Evolutionary conservation across 257 asterid genomes (phyloP).

Genomic region (Leonotis leonurus): DNA sequence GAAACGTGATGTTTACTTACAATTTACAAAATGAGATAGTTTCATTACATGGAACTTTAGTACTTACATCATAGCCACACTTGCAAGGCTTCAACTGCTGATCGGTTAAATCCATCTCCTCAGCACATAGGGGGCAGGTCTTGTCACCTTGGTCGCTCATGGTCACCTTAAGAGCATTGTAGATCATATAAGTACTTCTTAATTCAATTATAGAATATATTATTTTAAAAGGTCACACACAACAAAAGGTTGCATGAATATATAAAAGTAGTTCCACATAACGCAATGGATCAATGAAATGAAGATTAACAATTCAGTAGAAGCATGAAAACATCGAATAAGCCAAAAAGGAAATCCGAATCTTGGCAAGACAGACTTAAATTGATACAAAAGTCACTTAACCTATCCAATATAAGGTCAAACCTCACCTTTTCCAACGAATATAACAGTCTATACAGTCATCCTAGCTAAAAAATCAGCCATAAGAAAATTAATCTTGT

Average conservation of each 20-base stretch:
- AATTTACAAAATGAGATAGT: background rate
- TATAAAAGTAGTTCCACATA: constrained; percentile 3
- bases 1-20: background rate
- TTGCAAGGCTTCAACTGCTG: constrained; percentile 99
- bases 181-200: constrained; percentile 3
- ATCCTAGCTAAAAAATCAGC: constrained; percentile 7
- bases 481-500: constrained; percentile 6
- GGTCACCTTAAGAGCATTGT: constrained; percentile 36
- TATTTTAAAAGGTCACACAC: background rate
- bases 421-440: constrained; percentile 21
- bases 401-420: constrained; percentile 30
- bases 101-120: constrained; percentile 99
- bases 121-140: constrained; percentile 96
- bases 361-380: background rate
- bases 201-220: background rate
- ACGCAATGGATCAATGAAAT: constrained; percentile 13
- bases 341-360: background rate
- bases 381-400: constrained; percentile 10
- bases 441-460: background rate
- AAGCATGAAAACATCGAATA: background rate
- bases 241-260: background rate
- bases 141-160: constrained; percentile 91
- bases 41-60: background rate
- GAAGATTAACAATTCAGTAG: background rate
- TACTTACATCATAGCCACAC: constrained; percentile 83